Base-by-base conservation (phyloP, 176 grass and related monocot species). In the Puccinellia tenuiflora region DNA sequence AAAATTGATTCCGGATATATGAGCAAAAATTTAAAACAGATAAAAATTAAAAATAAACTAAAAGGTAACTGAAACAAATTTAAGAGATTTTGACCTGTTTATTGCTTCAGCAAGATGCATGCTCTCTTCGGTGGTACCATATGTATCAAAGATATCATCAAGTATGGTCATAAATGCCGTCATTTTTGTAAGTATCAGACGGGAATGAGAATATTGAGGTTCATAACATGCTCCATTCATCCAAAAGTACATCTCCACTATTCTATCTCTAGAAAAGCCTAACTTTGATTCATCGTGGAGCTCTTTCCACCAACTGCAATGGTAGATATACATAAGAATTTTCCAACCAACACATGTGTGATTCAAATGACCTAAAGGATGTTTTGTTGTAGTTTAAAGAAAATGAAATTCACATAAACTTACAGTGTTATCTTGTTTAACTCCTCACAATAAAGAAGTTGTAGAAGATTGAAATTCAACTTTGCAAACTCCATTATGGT, bases 381-480 rank as follows among this genome's bases (percentile, higher is more conserved):
- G 15, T 46, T 48, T 48, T 73, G 15, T 48, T 20, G 42, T 26
- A 73, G n/a, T n/a, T n/a, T n/a, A 18, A 14, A n/a, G 11, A 42
- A 21, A 21, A 1, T 25, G 15, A 68, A 21, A 55, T 20, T 7
- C 24, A 16, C 72, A 57, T 18, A 68, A 84, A 71, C 82, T 88
- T 68, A 85, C 76, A 75, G 11, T 80, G 81, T 84, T 10, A 84
- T 28, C 0, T 67, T 75, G 38, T 73, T 74, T 59, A 88, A 57
- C 77, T 88, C 87, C 59, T 75, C 87, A 22, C 81, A 84, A 10
- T 88, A 88, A 75, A 84, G 47, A 84, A 89, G 82, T 30, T 89
- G 87, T 22, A 89, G 48, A 68, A 89, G 82, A 73, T 89, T 89
- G 82, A 89, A 89, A 60, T 89, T 89, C 9, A 89, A 12, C 59